These are phyloP conservation scores for Populus trichocarpa DNA, from an alignment of 441 rosid genomes.

Conservation along the genomic window DNA sequence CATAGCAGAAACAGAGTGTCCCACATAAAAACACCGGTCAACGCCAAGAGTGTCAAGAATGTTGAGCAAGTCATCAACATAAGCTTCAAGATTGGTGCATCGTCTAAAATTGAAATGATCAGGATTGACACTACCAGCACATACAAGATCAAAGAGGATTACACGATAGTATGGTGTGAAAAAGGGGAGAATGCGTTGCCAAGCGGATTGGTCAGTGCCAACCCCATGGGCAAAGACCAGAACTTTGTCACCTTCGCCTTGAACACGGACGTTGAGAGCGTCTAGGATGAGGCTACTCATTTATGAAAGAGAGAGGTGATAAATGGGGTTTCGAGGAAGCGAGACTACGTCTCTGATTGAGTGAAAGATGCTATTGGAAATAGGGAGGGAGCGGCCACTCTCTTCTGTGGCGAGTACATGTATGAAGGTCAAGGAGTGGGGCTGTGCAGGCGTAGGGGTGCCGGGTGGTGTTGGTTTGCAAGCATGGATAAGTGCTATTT, in stretches of 20 bases:
- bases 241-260: constrained; percentile 62
- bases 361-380: neutral
- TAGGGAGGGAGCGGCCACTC: neutral
- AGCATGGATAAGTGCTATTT: neutral
- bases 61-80: constrained; percentile 64
- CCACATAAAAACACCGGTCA: constrained; percentile 64
- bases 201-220: constrained; percentile 96
- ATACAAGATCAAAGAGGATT: constrained; percentile 78
- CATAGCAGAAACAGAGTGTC: constrained; percentile 91
- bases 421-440: neutral
- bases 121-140: constrained; percentile 92
- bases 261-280: constrained; percentile 75
- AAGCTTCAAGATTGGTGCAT: constrained; percentile 73
- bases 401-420: neutral
- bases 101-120: constrained; percentile 73
- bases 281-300: constrained; percentile 56
- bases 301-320: neutral
- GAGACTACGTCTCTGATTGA: neutral
- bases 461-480: neutral
- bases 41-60: constrained; percentile 66
- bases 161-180: constrained; percentile 54
- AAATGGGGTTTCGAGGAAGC: neutral
- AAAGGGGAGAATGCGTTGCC: constrained; percentile 89
- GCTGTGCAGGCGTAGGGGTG: neutral
- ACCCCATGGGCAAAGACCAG: constrained; percentile 87